Evolutionary conservation across 2,329 filamentous ascomycete species (phyloP).

Genomic region (Fusarium coicis): DNA sequence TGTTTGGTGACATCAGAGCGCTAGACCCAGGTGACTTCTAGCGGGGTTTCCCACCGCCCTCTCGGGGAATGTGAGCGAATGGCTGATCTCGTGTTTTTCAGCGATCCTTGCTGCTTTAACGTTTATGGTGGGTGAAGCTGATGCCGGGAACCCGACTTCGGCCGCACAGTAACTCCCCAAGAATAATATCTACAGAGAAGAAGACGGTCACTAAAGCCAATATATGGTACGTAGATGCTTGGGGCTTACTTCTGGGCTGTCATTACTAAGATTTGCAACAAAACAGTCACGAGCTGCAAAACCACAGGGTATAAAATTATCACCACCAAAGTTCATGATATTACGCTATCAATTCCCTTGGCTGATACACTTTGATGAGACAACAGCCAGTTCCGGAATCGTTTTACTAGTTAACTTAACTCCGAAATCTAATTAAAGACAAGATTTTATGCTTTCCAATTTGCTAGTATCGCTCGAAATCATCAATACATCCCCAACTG

Average conservation of each 20-base stretch:
- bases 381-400: slow-evolving; percentile 3
- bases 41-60: slow-evolving; percentile 5
- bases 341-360: slow-evolving; percentile 13
- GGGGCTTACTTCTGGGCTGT: background rate
- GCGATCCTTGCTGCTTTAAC: slow-evolving; percentile 25
- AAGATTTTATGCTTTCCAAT: slow-evolving; percentile 17
- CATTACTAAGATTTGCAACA: background rate
- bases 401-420: background rate
- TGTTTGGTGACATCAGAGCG: slow-evolving; percentile 34
- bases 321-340: slow-evolving; percentile 20
- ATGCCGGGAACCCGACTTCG: slow-evolving; percentile 33
- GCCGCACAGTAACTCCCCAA: slow-evolving; percentile 1
- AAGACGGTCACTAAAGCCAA: background rate
- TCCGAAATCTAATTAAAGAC: background rate
- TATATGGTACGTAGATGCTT: background rate
- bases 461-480: slow-evolving; percentile 26
- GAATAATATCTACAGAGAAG: background rate
- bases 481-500: slow-evolving; percentile 17
- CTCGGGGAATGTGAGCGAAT: slow-evolving; percentile 33
- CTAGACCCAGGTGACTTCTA: slow-evolving; percentile 24
- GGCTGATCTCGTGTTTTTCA: slow-evolving; percentile 33
- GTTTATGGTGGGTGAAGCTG: background rate
- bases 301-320: background rate
- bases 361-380: slow-evolving; percentile 16
- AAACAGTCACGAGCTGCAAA: background rate